A percentile compares a stretch with the other conserved stretches of the same genome.
Conservation (phyloP, 768 basidiomycete species). For the Phylloporus scabripes region DNA sequence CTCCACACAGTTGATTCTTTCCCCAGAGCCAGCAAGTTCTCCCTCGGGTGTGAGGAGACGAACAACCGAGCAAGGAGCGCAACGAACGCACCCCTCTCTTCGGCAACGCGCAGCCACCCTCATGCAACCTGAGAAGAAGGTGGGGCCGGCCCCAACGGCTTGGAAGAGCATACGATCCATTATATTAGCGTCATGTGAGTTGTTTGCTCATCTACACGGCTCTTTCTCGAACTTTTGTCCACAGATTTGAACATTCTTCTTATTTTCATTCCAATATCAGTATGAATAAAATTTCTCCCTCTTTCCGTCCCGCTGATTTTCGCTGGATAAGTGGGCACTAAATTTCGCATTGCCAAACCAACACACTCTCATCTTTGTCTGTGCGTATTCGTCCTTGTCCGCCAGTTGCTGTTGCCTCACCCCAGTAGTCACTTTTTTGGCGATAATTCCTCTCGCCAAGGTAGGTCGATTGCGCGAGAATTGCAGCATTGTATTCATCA, state of each 20-base stretch:
- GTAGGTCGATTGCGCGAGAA: conserved; percentile 27
- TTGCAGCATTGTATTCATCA: conserved; percentile 1
- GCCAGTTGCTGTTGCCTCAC: background rate
- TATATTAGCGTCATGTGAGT: conserved; percentile 51
- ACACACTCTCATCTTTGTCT: conserved; percentile 66
- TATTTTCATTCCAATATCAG: conserved; percentile 67
- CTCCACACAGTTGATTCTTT: conserved; percentile 5
- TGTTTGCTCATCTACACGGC: background rate
- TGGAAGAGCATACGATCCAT: conserved; percentile 49
- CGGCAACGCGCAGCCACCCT: conserved; percentile 26
- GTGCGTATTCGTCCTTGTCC: conserved; percentile 39
- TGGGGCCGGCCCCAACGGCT: conserved; percentile 41
- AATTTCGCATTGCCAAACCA: conserved; percentile 50
- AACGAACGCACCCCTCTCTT: conserved; percentile 7
- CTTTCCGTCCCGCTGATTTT: background rate
- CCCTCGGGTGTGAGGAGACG: conserved; percentile 13
- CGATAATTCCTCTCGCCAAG: conserved; percentile 83
- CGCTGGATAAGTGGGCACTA: conserved; percentile 56
- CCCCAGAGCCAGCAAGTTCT: conserved; percentile 5
- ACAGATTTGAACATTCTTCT: conserved; percentile 69
- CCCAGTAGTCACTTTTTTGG: conserved; percentile 63
- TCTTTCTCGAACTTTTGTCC: conserved; percentile 1
- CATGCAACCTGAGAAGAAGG: conserved; percentile 33
- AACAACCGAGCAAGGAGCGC: background rate
- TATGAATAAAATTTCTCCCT: conserved; percentile 28